Base-by-base conservation (phyloP, 2,329 filamentous ascomycete species). In the Xylaria hypoxylon region DNA sequence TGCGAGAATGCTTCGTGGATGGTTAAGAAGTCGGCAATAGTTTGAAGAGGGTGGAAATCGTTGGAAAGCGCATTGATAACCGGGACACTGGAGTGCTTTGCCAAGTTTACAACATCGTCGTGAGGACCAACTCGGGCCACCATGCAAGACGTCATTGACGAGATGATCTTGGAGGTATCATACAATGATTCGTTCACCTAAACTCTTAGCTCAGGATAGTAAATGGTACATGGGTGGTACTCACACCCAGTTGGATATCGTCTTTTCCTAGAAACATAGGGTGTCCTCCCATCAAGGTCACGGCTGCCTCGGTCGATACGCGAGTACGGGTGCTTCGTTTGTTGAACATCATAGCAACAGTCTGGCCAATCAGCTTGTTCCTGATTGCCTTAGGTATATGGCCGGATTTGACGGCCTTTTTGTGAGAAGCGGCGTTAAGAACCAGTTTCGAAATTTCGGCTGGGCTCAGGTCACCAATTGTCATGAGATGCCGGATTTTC, bases 211-310 rank as follows among this genome's bases (percentile, higher is more conserved):
- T 71, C 68, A 47, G 68, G 67, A 38, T 10, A 55, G 2, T 11
- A 6, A 22, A 35, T 35, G 2, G 13, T 26, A 31, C 11, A 26
- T 17, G n/a, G 8, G 11, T 59, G 28, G 38, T 6, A 82, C 85
- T 71, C 79, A 92, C 96, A 59, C 96, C 96, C 22, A 99, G 85
- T 80, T 99, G 96, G 69, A 99, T 99, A 77, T 99, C 96, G 62
- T 96, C 91, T 77, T 94, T 96, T 75, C 94, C 94, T 65, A 99
- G 81, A 78, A 99, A 99, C 94, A 99, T 97, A 24, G 96, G 90
- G 74, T 97, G 92, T 0, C 95, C 96, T 42, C 94, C 94, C 84
- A 99, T 87, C 66, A 92, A 84, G n/a, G 91, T 88, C 42, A 97
- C 90, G 13, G 96, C 96, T 7, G 91, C 91, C 83, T 99, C 96